Evolutionary conservation across 768 basidiomycete species (phyloP).

Genomic region (Zangia roseola): DNA sequence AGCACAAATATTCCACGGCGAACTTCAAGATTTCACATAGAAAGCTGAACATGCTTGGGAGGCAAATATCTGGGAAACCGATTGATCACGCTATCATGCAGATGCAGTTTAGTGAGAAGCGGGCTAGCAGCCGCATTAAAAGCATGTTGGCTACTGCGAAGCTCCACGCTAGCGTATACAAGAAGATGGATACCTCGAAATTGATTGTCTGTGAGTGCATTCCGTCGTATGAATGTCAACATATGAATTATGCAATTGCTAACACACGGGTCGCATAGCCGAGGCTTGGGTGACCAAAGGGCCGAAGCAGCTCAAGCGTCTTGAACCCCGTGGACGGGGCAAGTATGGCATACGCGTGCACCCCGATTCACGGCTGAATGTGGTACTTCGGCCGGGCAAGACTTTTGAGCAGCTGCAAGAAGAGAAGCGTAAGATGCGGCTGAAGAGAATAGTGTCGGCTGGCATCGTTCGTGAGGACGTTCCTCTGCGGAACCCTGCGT

Average conservation of each 20-base stretch:
- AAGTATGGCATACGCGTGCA: constrained; percentile 76
- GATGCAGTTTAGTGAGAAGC: constrained; percentile 95
- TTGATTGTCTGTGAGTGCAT: constrained; percentile 76
- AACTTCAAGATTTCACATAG: constrained; percentile 92
- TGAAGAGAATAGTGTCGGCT: constrained; percentile 79
- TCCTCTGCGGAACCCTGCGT: constrained; percentile 70
- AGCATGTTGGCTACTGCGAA: constrained; percentile 86
- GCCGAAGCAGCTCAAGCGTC: constrained; percentile 52
- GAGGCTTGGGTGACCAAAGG: constrained; percentile 96
- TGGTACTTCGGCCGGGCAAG: constrained; percentile 80
- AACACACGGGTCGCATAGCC: constrained; percentile 44
- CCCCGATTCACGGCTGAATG: constrained; percentile 70
- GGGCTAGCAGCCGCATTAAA: constrained; percentile 81
- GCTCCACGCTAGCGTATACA: constrained; percentile 78
- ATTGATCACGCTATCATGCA: constrained; percentile 95
- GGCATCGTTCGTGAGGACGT: constrained; percentile 76
- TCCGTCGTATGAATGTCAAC: not conserved
- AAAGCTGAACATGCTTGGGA: constrained; percentile 86
- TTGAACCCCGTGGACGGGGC: constrained; percentile 84
- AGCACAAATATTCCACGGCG: constrained; percentile 94
- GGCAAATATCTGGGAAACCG: constrained; percentile 86
- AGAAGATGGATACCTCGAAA: constrained; percentile 66
- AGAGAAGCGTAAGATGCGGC: constrained; percentile 59
- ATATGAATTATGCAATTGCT: not conserved
- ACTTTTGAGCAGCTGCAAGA: constrained; percentile 66